Evolutionary conservation across 371 early-diverging fungal species (phyloP).

Genomic region (Catenaria anguillulae): DNA sequence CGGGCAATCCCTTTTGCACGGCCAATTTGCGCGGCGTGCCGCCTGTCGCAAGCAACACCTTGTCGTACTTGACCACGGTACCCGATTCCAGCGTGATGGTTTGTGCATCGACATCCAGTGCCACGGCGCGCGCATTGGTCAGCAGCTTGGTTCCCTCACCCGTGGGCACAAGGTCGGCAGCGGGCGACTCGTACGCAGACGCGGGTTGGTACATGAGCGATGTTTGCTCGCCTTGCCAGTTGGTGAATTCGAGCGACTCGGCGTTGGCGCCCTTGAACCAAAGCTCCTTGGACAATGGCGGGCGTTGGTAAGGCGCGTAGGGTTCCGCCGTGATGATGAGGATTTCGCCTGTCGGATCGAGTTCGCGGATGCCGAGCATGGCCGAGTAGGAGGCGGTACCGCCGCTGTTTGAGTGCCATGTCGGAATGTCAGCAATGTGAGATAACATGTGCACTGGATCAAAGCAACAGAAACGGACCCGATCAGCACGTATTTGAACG

Average conservation of each 20-base stretch:
- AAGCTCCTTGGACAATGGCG: conserved; percentile 32
- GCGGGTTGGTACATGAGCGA: conserved; percentile 27
- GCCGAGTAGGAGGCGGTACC: conserved; percentile 53
- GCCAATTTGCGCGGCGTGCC: conserved; percentile 43
- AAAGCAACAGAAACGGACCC: too few relatives aligned
- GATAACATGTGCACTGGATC: too few relatives aligned
- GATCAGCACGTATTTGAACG: conserved; percentile 31
- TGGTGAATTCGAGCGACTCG: conserved; percentile 40
- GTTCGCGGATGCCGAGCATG: conserved; percentile 49
- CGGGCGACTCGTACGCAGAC: conserved; percentile 22
- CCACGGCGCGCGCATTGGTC: neutral
- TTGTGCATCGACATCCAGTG: conserved; percentile 49
- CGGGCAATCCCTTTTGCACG: conserved; percentile 15
- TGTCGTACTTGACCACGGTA: conserved; percentile 42
- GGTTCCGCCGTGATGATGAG: conserved; percentile 50
- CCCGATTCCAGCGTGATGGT: conserved; percentile 41
- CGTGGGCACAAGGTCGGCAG: conserved; percentile 23
- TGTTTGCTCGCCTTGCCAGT: conserved; percentile 54
- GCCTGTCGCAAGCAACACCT: conserved; percentile 58
- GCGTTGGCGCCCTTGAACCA: conserved; percentile 44
- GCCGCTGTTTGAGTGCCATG: too few relatives aligned
- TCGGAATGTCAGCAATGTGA: too few relatives aligned
- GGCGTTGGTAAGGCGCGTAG: conserved; percentile 48
- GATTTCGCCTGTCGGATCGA: conserved; percentile 48
- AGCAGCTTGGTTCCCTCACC: conserved; percentile 14